These are phyloP conservation scores for Chloris gayana DNA, from an alignment of 176 grass and related monocot species.

Conservation along the genomic window DNA sequence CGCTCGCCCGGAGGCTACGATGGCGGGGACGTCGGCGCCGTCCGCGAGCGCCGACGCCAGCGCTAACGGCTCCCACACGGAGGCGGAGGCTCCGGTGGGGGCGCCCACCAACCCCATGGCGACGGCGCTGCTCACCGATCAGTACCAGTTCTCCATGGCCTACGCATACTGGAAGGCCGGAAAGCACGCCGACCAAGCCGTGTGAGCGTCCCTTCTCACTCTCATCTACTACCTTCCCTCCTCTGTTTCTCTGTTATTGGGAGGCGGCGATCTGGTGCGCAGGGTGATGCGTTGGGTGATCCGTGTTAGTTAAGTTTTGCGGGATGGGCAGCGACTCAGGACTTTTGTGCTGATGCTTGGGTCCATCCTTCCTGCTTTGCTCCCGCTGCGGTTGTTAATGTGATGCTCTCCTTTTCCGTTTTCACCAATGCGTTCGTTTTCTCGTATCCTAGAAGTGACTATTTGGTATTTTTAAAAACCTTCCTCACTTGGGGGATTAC, in stretches of 20 bases:
- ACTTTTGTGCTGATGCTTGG: background rate
- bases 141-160: slow-evolving; percentile 99
- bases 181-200: slow-evolving; percentile 87
- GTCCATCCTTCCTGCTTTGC: background rate
- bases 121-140: slow-evolving; percentile 91
- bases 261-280: slow-evolving; percentile 20
- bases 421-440: background rate
- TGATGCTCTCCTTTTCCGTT: background rate
- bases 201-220: slow-evolving; percentile 53
- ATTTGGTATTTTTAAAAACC: background rate
- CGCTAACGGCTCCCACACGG: slow-evolving; percentile 59
- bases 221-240: background rate
- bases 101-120: slow-evolving; percentile 95
- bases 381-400: background rate
- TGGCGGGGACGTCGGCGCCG: slow-evolving; percentile 23
- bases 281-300: background rate
- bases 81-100: slow-evolving; percentile 40
- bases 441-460: background rate
- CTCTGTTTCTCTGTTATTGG: slow-evolving; percentile 16
- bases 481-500: background rate
- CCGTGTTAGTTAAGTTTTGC: slow-evolving; percentile 14
- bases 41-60: background rate
- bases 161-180: slow-evolving; percentile 98
- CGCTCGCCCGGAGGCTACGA: background rate
- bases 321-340: background rate